These are phyloP conservation scores for Colletotrichum scovillei DNA, from an alignment of 2,329 filamentous ascomycete genomes.

Conservation along the genomic window DNA sequence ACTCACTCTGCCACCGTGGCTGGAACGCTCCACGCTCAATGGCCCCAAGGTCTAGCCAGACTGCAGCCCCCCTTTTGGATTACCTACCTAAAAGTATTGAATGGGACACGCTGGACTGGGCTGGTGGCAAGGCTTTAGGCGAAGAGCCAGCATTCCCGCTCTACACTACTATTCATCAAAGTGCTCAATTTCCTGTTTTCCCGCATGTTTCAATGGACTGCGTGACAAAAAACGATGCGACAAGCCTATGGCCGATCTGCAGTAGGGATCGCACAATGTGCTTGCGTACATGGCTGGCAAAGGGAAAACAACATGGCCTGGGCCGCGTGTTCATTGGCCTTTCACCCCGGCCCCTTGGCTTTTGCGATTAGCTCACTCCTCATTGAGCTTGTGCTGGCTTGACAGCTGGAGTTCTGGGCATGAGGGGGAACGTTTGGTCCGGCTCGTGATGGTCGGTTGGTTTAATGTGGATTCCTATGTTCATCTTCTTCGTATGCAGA, in stretches of 20 bases:
- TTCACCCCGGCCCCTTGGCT: conserved; percentile 14
- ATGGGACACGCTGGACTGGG: neutral
- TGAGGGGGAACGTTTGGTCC: conserved; percentile 16
- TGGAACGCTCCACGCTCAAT: neutral
- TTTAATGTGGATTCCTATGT: neutral
- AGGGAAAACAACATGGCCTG: neutral
- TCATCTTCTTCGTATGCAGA: neutral
- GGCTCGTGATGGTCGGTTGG: neutral
- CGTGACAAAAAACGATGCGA: conserved; percentile 24
- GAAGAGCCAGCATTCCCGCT: conserved; percentile 8
- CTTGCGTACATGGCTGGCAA: conserved; percentile 32
- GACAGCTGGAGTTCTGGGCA: conserved; percentile 4
- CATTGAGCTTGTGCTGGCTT: neutral
- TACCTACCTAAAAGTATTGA: neutral
- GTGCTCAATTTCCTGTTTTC: conserved; percentile 28
- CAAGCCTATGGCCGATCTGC: conserved; percentile 25
- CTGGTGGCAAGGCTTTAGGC: conserved; percentile 3
- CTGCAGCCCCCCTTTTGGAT: neutral
- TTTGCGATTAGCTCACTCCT: neutral
- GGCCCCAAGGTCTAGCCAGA: neutral
- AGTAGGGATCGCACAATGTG: conserved; percentile 28
- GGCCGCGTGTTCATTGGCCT: conserved; percentile 10
- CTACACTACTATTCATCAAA: neutral
- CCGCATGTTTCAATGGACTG: neutral
- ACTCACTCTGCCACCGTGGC: neutral